Percentiles rank a stretch among this genome's conserved stretches.
phyloP scores from a whole-genome alignment of 23 red algal genomes.

The Pyropia haitanensis region DNA sequence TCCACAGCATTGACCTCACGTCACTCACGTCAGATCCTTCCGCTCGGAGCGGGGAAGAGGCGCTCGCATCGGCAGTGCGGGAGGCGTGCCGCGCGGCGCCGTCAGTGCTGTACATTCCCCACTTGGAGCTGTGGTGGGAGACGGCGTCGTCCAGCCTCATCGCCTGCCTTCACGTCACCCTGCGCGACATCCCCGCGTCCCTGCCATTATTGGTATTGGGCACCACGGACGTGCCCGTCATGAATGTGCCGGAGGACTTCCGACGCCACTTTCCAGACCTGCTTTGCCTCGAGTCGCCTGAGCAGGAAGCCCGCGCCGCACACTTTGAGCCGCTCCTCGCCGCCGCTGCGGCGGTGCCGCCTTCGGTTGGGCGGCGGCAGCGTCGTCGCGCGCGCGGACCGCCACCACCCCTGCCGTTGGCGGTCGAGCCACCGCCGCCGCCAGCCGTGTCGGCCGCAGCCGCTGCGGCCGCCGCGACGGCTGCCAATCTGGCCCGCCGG shows the following conservation, averaged over 20 bases:
- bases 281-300: conserved; percentile 28
- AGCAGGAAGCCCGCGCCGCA: conserved; percentile 12
- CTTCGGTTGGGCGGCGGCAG: neutral
- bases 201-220: conserved; percentile 65
- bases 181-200: conserved; percentile 56
- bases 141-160: conserved; percentile 23
- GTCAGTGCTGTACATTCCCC: conserved; percentile 70
- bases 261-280: conserved; percentile 30
- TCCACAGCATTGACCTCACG: conserved; percentile 67
- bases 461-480: neutral
- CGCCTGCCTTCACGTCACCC: conserved; percentile 26
- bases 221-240: conserved; percentile 29
- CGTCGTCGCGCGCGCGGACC: conserved; percentile 4
- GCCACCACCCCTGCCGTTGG: conserved; percentile 23
- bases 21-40: conserved; percentile 48
- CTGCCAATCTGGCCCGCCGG: neutral
- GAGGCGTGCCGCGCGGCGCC: conserved; percentile 60
- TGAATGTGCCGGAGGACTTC: conserved; percentile 40
- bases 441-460: conserved; percentile 21
- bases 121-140: conserved; percentile 68
- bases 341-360: conserved; percentile 11
- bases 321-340: conserved; percentile 61
- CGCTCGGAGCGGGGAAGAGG: conserved; percentile 54
- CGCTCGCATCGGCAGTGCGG: conserved; percentile 57
- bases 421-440: conserved; percentile 41